Evolutionary conservation across 2,329 filamentous ascomycete genomes (phyloP), one percentile per base, ranked within the genome.

Genomic region (Emergomyces africanus): DNA sequence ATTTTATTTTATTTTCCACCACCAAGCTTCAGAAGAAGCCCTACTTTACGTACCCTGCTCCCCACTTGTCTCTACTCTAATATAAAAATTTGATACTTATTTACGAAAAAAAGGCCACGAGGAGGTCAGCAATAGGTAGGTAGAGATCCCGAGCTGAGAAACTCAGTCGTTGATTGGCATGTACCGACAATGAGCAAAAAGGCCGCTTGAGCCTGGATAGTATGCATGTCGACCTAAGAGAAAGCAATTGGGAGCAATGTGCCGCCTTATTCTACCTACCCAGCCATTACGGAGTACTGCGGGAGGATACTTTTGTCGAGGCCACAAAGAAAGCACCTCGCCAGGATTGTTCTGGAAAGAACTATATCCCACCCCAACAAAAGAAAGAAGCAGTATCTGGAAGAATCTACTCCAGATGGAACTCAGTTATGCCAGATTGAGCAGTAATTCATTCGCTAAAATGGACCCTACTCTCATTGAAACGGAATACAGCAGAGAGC

Each of bases 171-270:
- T 9, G 50, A 28, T 51, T 51, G 49, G 20, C 49, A 51, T 35
- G 39, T 18, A 55, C 39, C 33, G 53, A 55, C 53, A 55, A 44
- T 44, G 39, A 55, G 42, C 3, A 20, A 28, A 5, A 8, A 25
- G 33, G 20, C 39, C n/a, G 5, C 23, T 42, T 28, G 23, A 28
- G 39, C 18, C 53, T 28, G 37, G 37, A 48, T 57, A n/a, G n/a
- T n/a, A 57, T 57, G 55, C 55, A 57, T 48, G 55, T 23, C 41
- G 42, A 57, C 55, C 55, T 57, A 57, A 57, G 25, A 57, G 55
- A 33, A 35, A 23, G 8, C 53, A 49, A 25, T 30, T 30, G 28
- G 20, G 3, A 3, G 15, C 12, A 58, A 51, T 51, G 56, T 28
- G n/a, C 44, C 42, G 44, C 44, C 46, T 49, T 35, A 30, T 30